Base-by-base conservation (phyloP, 257 asterid genomes). In the Rhazya stricta region DNA sequence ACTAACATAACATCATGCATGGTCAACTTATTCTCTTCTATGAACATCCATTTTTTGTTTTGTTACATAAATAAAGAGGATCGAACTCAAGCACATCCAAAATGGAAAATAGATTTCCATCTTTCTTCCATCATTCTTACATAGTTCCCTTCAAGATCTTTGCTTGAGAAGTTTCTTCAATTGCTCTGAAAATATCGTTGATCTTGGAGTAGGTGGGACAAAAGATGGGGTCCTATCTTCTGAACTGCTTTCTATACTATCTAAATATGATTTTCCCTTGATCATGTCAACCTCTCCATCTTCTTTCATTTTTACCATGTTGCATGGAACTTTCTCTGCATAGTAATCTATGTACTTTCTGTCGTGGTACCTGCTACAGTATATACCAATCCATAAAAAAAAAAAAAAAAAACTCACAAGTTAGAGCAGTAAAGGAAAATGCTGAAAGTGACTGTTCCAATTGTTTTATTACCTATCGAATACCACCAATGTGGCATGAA, bases 401-500 rank as follows among this genome's bases (percentile, higher is more conserved):
- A 21, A n/a, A 36, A 0, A 34, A 10, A 53, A 36, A 2, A 13
- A 21, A n/a, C 29, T 5, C 39, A n/a, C 42, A 19, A 67, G 53
- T 23, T 1, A 27, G n/a, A 51, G 5, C 0, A 51, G 25, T 51
- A 51, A 21, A 51, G 25, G 58, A 51, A 19, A 9, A 51, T 18
- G 27, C 53, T 4, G 2, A 15, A 48, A 48, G 21, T 51, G 9
- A 51, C 8, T 51, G 25, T 21, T 27, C 29, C 66, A 4, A 58
- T 51, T 6, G 19, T 34, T 50, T n/a, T 25, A 27, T 11, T 82
- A 91, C 96, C 87, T 87, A 78, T 91, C 97, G 25, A 89, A 90
- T 16, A 89, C 90, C 2, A 87, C 94, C 29, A 91, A 74, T 1
- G 90, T 83, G 11, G 96, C 88, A 74, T 84, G 88, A 11, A 87